Base-by-base conservation (phyloP, 2,329 filamentous ascomycete genomes). In the Plenodomus biglobosus region DNA sequence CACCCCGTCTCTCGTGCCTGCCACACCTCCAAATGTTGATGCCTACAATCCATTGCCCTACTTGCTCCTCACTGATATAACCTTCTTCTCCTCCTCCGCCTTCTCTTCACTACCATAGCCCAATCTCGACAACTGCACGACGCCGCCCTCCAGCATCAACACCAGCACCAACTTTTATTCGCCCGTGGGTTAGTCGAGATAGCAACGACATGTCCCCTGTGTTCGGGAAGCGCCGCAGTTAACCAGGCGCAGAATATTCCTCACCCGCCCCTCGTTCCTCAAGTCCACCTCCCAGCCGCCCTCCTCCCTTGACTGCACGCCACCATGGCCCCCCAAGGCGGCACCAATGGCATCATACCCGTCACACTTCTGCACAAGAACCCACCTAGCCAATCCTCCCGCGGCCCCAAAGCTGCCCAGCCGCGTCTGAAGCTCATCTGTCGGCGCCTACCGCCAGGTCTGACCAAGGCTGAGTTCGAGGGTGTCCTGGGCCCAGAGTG, bases 361-460 rank as follows among this genome's bases (percentile, higher is more conserved):
- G 68, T 67, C 44, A 54, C 62, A 5, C 64, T 69, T 27, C 58
- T 72, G 38, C 70, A 73, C 51, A 72, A 72, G 54, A 70, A 65
- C 45, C 20, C 61, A 30, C 58, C 65, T 39, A 44, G 58, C 10
- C 63, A 67, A 16, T 44, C 64, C 2, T 55, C 69, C 47, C 69
- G 67, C 42, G 67, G 66, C 15, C 66, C 68, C 48, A 72, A 70
- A 40, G 59, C 66, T 24, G 79, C 81, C 58, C 71, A 78, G 16
- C 80, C 85, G 47, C 87, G 89, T 50, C 81, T 95, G 64, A 97
- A 97, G 77, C 80, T 96, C 11, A 79, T 95, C 19, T 79, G 96
- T 45, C 85, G 95, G 43, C 83, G 92, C 48, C 81, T 99, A 3
- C 90, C 94, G 8, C 92, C 94, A 1, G 90, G 87, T 8, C 79